These are phyloP conservation scores for Dendrobium huoshanense DNA, from an alignment of 106 monocot genomes.

Conservation along the genomic window DNA sequence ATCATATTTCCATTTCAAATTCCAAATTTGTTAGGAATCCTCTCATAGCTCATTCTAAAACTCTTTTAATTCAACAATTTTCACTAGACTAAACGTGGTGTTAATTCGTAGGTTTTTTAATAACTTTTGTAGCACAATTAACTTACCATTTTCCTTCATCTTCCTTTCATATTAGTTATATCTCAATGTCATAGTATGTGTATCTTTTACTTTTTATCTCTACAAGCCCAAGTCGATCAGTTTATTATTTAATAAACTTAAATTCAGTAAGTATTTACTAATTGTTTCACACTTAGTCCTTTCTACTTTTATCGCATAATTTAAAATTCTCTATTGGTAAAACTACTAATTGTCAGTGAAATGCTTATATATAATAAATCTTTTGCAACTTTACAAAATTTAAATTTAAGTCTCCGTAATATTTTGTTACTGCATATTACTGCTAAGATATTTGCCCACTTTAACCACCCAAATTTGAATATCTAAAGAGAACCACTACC, in stretches of 20 bases:
- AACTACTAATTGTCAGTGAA: not conserved
- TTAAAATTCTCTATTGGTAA: not conserved
- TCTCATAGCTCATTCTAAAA: too few species aligned
- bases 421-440: not conserved
- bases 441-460: not conserved
- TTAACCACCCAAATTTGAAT: not conserved
- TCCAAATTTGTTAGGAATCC: too few species aligned
- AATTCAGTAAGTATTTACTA: not conserved
- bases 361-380: not conserved
- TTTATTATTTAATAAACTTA: too few species aligned
- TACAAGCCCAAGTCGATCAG: too few species aligned
- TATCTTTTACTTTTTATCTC: not conserved
- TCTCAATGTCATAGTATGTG: not conserved
- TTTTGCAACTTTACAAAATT: not conserved
- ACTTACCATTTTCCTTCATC: not conserved
- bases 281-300: not conserved
- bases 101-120: not conserved
- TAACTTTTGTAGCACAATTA: not conserved
- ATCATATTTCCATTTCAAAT: too few species aligned
- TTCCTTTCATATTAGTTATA: not conserved
- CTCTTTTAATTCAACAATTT: too few species aligned
- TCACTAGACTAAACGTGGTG: too few species aligned
- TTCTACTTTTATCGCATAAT: not conserved
- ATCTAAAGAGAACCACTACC: not conserved
- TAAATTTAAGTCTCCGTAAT: not conserved